Percentiles rank a stretch among this genome's conserved stretches.
phyloP scores from a whole-genome alignment of 495 filamentous ascomycete genomes.

The Penicillium odoratum region DNA sequence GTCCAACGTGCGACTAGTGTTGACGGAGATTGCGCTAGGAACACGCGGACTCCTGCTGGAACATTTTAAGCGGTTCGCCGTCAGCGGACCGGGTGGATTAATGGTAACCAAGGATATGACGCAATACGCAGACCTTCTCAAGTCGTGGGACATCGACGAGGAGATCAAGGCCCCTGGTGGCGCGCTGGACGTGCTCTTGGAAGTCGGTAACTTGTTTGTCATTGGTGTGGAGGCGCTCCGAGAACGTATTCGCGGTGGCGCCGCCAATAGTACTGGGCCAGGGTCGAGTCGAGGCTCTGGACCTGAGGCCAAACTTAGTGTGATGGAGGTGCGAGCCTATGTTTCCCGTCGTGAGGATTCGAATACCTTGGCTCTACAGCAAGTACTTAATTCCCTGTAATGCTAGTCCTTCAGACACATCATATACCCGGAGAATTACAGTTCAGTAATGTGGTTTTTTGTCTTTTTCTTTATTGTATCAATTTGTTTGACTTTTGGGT shows the following conservation, averaged over 20 bases:
- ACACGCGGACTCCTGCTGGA: conserved; percentile 77
- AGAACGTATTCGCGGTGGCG: conserved; percentile 67
- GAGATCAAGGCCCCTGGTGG: conserved; percentile 53
- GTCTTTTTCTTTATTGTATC: not conserved
- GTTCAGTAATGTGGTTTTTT: not conserved
- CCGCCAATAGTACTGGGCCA: conserved; percentile 26
- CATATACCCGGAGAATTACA: conserved; percentile 1
- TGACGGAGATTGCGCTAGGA: conserved; percentile 80
- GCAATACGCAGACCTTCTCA: conserved; percentile 80
- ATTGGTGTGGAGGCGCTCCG: conserved; percentile 86
- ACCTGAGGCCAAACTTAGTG: conserved; percentile 58
- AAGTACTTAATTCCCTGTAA: conserved; percentile 64
- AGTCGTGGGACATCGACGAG: conserved; percentile 77
- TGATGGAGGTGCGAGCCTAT: conserved; percentile 77
- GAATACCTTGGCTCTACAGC: conserved; percentile 75
- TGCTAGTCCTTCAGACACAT: not conserved
- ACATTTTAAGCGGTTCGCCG: conserved; percentile 90
- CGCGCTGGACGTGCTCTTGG: conserved; percentile 78
- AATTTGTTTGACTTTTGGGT: not conserved
- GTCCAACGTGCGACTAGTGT: conserved; percentile 72
- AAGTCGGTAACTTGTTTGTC: conserved; percentile 96
- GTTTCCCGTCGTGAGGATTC: conserved; percentile 80
- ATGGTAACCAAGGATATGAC: conserved; percentile 96
- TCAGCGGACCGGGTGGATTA: conserved; percentile 87
- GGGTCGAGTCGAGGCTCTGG: conserved; percentile 27